Evolutionary conservation across 352 stramenopile species (phyloP), one percentile per base, ranked within the genome.

Genomic region (Phytophthora sp.): DNA sequence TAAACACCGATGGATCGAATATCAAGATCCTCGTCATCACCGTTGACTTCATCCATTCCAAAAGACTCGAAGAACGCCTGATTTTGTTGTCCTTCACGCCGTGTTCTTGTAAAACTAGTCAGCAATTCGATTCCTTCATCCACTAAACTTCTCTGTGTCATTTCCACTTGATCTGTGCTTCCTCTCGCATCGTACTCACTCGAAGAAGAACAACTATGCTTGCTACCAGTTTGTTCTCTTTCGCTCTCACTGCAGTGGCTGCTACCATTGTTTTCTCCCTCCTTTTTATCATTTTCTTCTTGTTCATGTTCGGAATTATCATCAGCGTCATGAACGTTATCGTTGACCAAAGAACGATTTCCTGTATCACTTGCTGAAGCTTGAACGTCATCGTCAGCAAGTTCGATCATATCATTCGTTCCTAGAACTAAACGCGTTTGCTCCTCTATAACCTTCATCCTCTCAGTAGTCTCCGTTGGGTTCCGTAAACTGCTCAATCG

Each of bases 1-100:
- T 89, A 69, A 8, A 86, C 75, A 12, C 82, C 82, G 41, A 91
- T 86, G 0, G 71, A 77, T 12, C 68, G 66, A n/a, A 80, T 66
- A 60, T 91, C 80, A 29, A 82, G 33, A 23, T 76, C 63, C 11
- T 47, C 24, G 1, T 38, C 39, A 15, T 70, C 66, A 7, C 42
- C n/a, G n/a, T n/a, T 36, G 5, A 62, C 58, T 36, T 63, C 57
- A 7, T 65, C 45, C 6, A 61, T 21, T 9, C 7, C 27, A 12
- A 30, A 9, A 30, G 31, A 33, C 20, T 42, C 16, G 6, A 35
- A 15, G 1, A 42, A 49, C 44, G 29, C 45, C 33, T 38, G 27
- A 21, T 60, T 51, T 13, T 66, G 55, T 6, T 61, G 45, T n/a
- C 46, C 11, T 21, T 62, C 31, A 35, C 42, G 52, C n/a, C 16